phyloP scores from a whole-genome alignment of 768 basidiomycete genomes.

The Paxillus ammoniavirescens region DNA sequence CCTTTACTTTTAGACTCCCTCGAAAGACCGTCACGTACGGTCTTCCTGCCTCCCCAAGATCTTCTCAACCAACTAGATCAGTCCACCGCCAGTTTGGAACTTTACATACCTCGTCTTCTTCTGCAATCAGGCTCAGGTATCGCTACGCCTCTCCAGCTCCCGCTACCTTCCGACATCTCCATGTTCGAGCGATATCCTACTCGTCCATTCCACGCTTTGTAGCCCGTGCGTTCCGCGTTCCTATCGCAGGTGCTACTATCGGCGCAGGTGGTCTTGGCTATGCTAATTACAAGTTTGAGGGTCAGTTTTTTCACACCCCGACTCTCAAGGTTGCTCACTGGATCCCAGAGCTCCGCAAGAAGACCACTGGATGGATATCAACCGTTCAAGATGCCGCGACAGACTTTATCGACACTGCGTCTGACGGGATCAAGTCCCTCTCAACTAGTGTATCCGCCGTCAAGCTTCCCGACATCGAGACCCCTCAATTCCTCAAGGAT shows the following conservation, averaged over 20 bases:
- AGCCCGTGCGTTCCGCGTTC: constrained; percentile 83
- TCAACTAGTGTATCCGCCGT: constrained; percentile 59
- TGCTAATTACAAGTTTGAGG: constrained; percentile 96
- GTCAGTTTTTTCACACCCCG: constrained; percentile 39
- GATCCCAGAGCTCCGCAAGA: constrained; percentile 65
- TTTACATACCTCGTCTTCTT: constrained; percentile 42
- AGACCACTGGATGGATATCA: constrained; percentile 63
- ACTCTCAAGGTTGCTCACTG: background rate
- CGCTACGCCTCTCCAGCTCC: constrained; percentile 44
- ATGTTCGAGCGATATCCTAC: constrained; percentile 79
- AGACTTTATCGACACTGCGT: constrained; percentile 69
- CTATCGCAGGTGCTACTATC: constrained; percentile 83
- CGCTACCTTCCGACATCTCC: constrained; percentile 57
- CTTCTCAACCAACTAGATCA: constrained; percentile 35
- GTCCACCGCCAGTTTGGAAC: constrained; percentile 60
- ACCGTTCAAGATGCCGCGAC: constrained; percentile 60
- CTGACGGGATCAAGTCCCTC: constrained; percentile 61
- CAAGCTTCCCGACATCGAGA: constrained; percentile 53
- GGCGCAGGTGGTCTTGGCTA: constrained; percentile 92
- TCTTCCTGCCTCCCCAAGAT: constrained; percentile 41
- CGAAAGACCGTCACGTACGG: constrained; percentile 57
- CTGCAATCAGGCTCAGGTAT: constrained; percentile 43
- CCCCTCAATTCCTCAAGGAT: constrained; percentile 70
- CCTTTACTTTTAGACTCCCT: constrained; percentile 24
- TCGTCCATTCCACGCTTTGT: constrained; percentile 87